These are phyloP conservation scores for Rhynchosporium graminicola DNA, from an alignment of 2,329 filamentous ascomycete genomes.

Conservation along the genomic window DNA sequence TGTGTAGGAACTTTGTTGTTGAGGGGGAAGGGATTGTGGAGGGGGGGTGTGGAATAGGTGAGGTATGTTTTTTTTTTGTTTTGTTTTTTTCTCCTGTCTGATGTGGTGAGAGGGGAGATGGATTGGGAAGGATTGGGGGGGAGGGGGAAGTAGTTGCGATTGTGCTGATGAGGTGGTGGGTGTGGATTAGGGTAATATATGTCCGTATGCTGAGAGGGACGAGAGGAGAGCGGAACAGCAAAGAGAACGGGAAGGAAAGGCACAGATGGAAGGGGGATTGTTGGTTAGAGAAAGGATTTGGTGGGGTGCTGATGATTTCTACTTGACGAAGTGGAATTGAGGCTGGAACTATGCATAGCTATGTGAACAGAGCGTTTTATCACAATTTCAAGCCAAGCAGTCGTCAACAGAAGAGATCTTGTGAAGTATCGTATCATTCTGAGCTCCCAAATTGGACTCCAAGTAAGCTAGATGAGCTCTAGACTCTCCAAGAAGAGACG, in stretches of 20 bases:
- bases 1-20: background rate
- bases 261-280: background rate
- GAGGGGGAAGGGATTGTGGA: background rate
- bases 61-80: background rate
- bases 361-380: no score
- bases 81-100: background rate
- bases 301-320: conserved; percentile 8
- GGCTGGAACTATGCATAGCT: background rate
- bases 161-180: background rate
- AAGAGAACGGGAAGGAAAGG: background rate
- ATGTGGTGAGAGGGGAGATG: no score
- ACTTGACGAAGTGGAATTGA: background rate
- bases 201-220: background rate
- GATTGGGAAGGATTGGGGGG: no score
- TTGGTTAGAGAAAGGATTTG: background rate
- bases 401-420: no score
- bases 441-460: no score
- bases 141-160: no score
- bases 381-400: no score
- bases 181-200: background rate
- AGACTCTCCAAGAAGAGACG: background rate
- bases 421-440: no score
- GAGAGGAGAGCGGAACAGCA: background rate
- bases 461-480: background rate
- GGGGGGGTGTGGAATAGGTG: background rate